A percentile compares a stretch with the other conserved stretches of the same genome.
These are phyloP conservation scores for Emmonsia crescens DNA, from an alignment of 2,329 filamentous ascomycete species.

Conservation along the genomic window DNA sequence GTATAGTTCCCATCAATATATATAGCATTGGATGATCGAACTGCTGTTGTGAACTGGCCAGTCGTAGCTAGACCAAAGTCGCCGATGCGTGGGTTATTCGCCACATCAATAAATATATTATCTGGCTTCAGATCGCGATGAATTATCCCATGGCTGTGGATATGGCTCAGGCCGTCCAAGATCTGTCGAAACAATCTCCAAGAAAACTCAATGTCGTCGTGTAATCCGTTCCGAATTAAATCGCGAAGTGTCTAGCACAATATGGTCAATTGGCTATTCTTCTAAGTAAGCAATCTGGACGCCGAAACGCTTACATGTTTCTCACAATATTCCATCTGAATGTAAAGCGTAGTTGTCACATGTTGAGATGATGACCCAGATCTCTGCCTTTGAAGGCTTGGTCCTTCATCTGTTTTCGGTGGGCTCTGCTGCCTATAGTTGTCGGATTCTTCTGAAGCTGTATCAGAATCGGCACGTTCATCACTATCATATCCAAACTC, in stretches of 20 bases:
- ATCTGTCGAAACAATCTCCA: constrained; percentile 91
- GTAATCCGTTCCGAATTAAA: constrained; percentile 65
- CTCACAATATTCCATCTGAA: constrained; percentile 98
- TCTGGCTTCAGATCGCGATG: constrained; percentile 95
- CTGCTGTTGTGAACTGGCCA: constrained; percentile 48
- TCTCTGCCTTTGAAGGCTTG: constrained; percentile 31
- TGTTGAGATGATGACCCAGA: constrained; percentile 43
- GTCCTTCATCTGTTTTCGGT: constrained; percentile 16
- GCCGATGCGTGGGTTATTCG: constrained; percentile 86
- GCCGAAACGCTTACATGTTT: constrained; percentile 50
- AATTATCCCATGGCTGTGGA: constrained; percentile 83
- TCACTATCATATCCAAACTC: constrained; percentile 58
- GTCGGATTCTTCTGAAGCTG: constrained; percentile 24
- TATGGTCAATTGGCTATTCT: constrained; percentile 6
- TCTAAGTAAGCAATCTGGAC: not conserved
- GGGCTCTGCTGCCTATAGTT: constrained; percentile 11
- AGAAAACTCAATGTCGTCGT: constrained; percentile 62
- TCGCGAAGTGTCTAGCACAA: constrained; percentile 63
- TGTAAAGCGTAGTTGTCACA: constrained; percentile 71
- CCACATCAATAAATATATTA: constrained; percentile 89
- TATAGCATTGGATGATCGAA: constrained; percentile 25
- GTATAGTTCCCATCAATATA: constrained; percentile 34
- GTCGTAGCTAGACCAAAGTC: constrained; percentile 93
- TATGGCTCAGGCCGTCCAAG: constrained; percentile 77
- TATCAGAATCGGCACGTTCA: constrained; percentile 25